Evolutionary conservation across 768 basidiomycete species (phyloP).

Genomic region (Leccinum truebloodii): DNA sequence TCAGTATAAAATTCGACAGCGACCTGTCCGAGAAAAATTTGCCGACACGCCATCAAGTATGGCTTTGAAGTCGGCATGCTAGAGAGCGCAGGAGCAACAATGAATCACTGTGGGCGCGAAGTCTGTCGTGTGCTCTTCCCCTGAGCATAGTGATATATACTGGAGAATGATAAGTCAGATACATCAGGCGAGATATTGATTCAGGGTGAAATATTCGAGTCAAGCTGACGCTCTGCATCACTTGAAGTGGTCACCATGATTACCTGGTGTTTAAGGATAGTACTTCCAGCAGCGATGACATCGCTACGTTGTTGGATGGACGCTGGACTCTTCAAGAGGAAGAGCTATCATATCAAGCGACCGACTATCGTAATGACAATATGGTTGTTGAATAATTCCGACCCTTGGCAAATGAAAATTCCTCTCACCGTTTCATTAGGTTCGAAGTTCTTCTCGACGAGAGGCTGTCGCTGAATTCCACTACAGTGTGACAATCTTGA

Average conservation of each 20-base stretch:
- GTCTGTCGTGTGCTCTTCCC: not conserved
- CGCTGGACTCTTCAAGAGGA: not conserved
- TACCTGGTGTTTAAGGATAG: too few species aligned
- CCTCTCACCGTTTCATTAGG: too few species aligned
- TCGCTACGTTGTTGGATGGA: not conserved
- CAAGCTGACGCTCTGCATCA: not conserved
- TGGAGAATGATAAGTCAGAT: not conserved
- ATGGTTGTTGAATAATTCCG: too few species aligned
- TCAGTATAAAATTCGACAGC: not conserved
- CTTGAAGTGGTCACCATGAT: not conserved
- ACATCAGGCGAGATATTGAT: not conserved
- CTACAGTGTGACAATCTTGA: too few species aligned
- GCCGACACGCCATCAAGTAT: not conserved
- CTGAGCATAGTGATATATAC: not conserved
- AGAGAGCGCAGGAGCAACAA: not conserved
- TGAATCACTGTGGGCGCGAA: too few species aligned
- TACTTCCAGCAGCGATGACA: not conserved
- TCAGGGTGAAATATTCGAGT: not conserved
- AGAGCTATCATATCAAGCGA: not conserved
- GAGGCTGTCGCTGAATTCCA: too few species aligned
- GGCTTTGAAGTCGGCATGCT: not conserved
- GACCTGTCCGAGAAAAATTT: not conserved
- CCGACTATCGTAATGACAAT: too few species aligned
- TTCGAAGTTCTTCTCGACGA: not conserved
- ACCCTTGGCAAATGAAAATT: too few species aligned